Evolutionary conservation across 2,329 filamentous ascomycete species (phyloP), one percentile per base, ranked within the genome.

Genomic region (Sporothrix pseudoabietina): DNA sequence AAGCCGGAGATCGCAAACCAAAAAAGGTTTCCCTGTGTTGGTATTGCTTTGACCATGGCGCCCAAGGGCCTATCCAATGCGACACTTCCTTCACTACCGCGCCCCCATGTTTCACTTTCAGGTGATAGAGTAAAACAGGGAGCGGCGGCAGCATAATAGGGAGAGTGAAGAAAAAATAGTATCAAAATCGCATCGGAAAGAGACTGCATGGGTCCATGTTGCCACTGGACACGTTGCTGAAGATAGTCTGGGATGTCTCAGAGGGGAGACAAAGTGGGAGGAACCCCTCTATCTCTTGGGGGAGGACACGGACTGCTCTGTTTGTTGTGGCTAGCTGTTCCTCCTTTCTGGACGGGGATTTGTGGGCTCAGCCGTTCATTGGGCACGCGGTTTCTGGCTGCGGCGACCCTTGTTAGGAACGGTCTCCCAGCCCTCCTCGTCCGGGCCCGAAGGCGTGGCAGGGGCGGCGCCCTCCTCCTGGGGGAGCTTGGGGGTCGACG

Each of bases 371-470:
- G 12, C 30, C 49, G 57, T 26, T 72, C 47, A 74, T 49, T 72
- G 66, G 16, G 59, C 72, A 30, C 76, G 75, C 39, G 75, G 61
- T 76, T 76, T 76, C 78, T 80, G 76, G 69, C 63, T 75, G 52
- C 83, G 76, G 79, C 87, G 78, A 66, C 79, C 79, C 78, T 84
- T 85, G 73, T 75, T 78, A 3, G 80, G 77, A 16, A 89, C 89
- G 35, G 87, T 91, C 75, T 87, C 89, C 89, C 89, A 91, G 76
- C 89, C 89, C 79, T 91, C 89, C 52, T 88, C 88, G 83, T 80
- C 69, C 83, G 81, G 49, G 82, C 80, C 47, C 3, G 69, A 30
- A 22, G 71, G 49, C 22, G 71, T 47, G 8, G 71, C 52, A 14
- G 55, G 35, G 78, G 77, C 32, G 76, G 79, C 30, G 75, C 77